phyloP scores from a whole-genome alignment of 148 eudicot species.

The Mesembryanthemum crystallinum region DNA sequence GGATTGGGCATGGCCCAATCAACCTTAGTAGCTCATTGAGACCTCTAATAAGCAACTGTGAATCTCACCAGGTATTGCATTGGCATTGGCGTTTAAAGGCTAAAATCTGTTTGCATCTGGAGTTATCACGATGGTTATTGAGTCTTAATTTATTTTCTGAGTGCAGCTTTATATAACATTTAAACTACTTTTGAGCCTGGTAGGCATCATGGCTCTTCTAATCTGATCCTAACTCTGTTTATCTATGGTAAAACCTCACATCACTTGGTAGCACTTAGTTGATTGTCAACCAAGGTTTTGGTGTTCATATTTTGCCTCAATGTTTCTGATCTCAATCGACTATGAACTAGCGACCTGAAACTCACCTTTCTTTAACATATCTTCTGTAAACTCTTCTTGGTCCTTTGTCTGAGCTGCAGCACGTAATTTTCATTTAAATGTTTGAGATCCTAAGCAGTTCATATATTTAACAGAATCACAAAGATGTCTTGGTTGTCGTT shows the following conservation, averaged over 20 bases:
- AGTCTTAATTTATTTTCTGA: no score
- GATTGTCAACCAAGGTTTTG: not conserved
- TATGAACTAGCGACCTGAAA: not conserved
- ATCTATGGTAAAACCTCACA: not conserved
- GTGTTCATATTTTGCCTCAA: not conserved
- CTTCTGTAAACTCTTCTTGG: not conserved
- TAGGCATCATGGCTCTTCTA: not conserved
- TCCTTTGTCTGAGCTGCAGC: not conserved
- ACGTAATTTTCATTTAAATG: not conserved
- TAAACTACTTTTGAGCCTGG: not conserved
- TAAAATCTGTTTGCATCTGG: no score
- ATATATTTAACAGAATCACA: slow-evolving; percentile 67
- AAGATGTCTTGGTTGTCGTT: slow-evolving; percentile 89
- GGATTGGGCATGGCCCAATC: no score
- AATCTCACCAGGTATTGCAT: no score
- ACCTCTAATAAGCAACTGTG: no score
- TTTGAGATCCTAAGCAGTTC: not conserved
- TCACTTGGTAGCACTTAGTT: not conserved
- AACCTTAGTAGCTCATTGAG: no score
- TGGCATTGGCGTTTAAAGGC: no score
- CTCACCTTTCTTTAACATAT: not conserved
- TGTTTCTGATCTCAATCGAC: not conserved
- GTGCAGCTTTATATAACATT: no score
- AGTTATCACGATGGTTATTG: no score
- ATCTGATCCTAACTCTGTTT: not conserved